Evolutionary conservation across 352 stramenopile species (phyloP), one percentile per base, ranked within the genome.

Genomic region (Blastocystis sp.): DNA sequence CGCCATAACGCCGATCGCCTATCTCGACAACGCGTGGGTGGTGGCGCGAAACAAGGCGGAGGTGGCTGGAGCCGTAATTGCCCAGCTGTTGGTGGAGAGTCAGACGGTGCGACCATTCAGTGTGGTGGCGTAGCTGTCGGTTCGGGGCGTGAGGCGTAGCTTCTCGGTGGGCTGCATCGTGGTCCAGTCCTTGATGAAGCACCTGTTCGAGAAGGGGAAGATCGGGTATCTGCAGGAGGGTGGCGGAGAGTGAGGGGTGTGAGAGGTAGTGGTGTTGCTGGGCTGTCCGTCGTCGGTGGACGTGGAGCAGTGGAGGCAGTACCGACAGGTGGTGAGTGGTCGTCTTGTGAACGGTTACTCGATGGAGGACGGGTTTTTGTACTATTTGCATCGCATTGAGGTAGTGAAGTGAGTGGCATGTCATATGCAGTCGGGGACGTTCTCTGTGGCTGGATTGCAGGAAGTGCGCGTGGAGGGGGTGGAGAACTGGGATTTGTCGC

Each of bases 261-360:
- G 45, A 80, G 9, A 39, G 16, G 69, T 80, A 80, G 69, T 80
- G 21, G n/a, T 80, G 12, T 61, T 80, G 69, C 55, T 80, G 55
- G 69, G 69, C n/a, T 80, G 69, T 80, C 69, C 69, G 29, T 41
- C 45, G 29, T 12, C 69, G 16, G 33, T 24, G 10, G 26, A 80
- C 35, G 29, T 16, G 1, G 39, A 24, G 37, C 13, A 61, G 4
- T 80, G 69, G 69, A 16, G 10, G 26, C 31, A 41, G 21, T 33
- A 37, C 35, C 16, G 69, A 29, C 33, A 60, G 39, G 45, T 63
- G 26, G 69, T 80, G 35, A 63, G 69, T 61, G 45, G 45, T n/a
- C 69, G 69, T 12, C n/a, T 80, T 2, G 69, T 80, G 9, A 63
- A 63, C 35, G 69, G 37, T 0, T 63, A 35, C n/a, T 61, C 33